Conservation (phyloP, 2,329 filamentous ascomycete genomes). For the Phialophora verrucosa region DNA sequence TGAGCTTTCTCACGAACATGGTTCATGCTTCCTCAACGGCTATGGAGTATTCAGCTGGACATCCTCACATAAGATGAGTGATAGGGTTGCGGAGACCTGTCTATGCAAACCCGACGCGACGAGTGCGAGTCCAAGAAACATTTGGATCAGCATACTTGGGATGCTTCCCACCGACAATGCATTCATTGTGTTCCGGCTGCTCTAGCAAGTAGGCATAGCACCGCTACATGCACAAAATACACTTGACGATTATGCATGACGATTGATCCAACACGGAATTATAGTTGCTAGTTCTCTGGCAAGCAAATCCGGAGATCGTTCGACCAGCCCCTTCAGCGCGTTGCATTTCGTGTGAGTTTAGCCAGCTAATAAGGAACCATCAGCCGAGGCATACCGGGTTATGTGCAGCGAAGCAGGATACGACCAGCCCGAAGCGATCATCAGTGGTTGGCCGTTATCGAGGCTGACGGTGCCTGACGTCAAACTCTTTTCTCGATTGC, state of each 20-base stretch:
- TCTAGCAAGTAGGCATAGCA: not conserved
- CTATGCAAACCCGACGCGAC: not conserved
- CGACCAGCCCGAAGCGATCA: not conserved
- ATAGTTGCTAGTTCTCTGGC: not conserved
- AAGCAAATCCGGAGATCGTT: not conserved
- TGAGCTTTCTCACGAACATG: not conserved
- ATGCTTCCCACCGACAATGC: not conserved
- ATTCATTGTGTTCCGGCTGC: not conserved
- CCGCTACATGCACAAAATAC: not conserved
- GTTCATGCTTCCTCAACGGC: not conserved
- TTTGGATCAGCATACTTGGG: not conserved
- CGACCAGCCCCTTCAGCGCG: not conserved
- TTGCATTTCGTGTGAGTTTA: not conserved
- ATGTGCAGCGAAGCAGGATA: not conserved
- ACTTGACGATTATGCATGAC: not conserved
- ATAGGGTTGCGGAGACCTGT: too few relatives aligned
- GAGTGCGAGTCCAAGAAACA: not conserved
- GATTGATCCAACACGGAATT: not conserved
- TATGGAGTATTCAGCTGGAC: not conserved
- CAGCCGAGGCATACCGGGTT: not conserved
- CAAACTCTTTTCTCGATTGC: slow-evolving; percentile 6
- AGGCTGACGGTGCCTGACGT: slow-evolving; percentile 17
- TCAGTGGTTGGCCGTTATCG: slow-evolving; percentile 7
- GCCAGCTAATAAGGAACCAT: not conserved
- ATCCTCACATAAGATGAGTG: not conserved